Evolutionary conservation across 2,329 filamentous ascomycete species (phyloP).

Genomic region (Shiraia sp.): DNA sequence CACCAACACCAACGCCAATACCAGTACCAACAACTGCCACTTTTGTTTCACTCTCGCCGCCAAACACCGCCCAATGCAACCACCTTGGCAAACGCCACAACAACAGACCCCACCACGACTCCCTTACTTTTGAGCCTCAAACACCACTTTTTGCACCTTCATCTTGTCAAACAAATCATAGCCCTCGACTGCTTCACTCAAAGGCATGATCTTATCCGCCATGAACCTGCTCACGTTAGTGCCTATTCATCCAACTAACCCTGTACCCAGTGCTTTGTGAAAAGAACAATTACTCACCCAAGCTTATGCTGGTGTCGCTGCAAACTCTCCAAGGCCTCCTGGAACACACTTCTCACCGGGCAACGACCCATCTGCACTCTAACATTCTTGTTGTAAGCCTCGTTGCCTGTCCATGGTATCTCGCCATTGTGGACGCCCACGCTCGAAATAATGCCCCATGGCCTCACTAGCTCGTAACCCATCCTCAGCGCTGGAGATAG

Average conservation of each 20-base stretch:
- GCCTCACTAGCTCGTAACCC: conserved; percentile 54
- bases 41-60: not conserved
- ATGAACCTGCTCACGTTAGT: conserved; percentile 47
- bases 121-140: conserved; percentile 49
- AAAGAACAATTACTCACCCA: conserved; percentile 35
- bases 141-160: conserved; percentile 58
- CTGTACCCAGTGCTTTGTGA: too few species aligned
- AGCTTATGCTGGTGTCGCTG: conserved; percentile 55
- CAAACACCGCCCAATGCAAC: conserved; percentile 4
- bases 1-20: not conserved
- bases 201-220: conserved; percentile 57
- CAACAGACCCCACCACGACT: not conserved
- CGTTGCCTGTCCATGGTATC: conserved; percentile 53
- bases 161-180: conserved; percentile 59
- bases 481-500: conserved; percentile 53
- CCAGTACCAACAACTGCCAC: not conserved
- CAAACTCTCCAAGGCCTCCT: conserved; percentile 50
- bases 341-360: conserved; percentile 55
- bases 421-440: conserved; percentile 56
- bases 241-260: not conserved
- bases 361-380: conserved; percentile 56
- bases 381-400: conserved; percentile 57
- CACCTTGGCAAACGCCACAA: conserved; percentile 5
- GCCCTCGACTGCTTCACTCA: conserved; percentile 56
- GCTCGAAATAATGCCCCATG: conserved; percentile 53